phyloP scores from a whole-genome alignment of 768 basidiomycete species.

The Boletus eberwhitei region DNA sequence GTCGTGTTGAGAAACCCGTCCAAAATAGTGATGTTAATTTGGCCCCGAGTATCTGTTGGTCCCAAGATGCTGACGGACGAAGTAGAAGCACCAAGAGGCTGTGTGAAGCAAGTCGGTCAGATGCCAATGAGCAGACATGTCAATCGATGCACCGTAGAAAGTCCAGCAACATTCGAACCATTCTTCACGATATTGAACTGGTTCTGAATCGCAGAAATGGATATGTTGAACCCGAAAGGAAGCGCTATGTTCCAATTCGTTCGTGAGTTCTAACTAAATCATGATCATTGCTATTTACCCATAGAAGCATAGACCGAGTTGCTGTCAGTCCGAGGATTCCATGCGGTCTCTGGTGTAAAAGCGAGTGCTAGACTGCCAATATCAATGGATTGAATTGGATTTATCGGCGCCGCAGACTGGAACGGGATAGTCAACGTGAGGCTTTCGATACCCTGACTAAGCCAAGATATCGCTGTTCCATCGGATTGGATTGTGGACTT shows the following conservation, averaged over 20 bases:
- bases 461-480: slow-evolving; percentile 60
- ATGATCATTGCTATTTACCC: slow-evolving; percentile 34
- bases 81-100: slow-evolving; percentile 64
- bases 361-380: slow-evolving; percentile 57
- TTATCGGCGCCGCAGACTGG: slow-evolving; percentile 45
- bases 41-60: slow-evolving; percentile 55
- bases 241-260: slow-evolving; percentile 41
- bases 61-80: slow-evolving; percentile 54
- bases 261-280: not conserved
- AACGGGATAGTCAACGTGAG: slow-evolving; percentile 65
- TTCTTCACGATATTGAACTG: slow-evolving; percentile 59
- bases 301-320: slow-evolving; percentile 57
- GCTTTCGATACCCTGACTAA: slow-evolving; percentile 55
- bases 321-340: slow-evolving; percentile 56
- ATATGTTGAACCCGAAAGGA: slow-evolving; percentile 66
- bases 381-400: slow-evolving; percentile 61
- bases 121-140: not conserved
- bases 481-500: slow-evolving; percentile 55
- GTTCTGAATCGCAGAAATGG: slow-evolving; percentile 61
- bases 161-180: slow-evolving; percentile 49
- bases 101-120: slow-evolving; percentile 3
- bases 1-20: slow-evolving; percentile 51
- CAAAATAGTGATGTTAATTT: slow-evolving; percentile 59
- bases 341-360: slow-evolving; percentile 53
- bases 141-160: slow-evolving; percentile 47